These are phyloP conservation scores for Musa balbisiana DNA, from an alignment of 202 grass and related monocot species.

Conservation along the genomic window DNA sequence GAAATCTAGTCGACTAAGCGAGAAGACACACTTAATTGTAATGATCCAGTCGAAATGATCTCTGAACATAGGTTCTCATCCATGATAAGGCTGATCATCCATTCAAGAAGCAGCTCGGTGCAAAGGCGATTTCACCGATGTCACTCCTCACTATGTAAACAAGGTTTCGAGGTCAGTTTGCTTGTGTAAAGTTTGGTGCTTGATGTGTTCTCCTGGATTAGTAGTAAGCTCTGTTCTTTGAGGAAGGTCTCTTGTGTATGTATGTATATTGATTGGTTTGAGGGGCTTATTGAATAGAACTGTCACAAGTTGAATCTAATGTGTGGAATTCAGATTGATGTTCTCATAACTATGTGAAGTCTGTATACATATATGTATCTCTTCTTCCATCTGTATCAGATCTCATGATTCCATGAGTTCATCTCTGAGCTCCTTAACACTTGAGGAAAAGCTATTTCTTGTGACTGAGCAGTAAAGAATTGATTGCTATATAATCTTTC, in stretches of 20 bases:
- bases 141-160: neutral
- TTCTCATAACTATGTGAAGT: too few species aligned
- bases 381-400: too few species aligned
- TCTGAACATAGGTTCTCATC: neutral
- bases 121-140: neutral
- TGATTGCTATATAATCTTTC: too few species aligned
- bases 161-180: neutral
- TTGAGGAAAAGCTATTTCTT: too few species aligned
- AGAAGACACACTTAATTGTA: neutral
- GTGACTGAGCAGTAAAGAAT: too few species aligned
- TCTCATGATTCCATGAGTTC: too few species aligned
- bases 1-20: conserved; percentile 11
- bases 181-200: neutral
- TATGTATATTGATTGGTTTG: too few species aligned
- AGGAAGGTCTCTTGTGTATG: neutral
- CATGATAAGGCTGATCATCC: neutral
- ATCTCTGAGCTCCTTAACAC: too few species aligned
- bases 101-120: neutral
- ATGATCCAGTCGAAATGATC: neutral
- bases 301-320: too few species aligned
- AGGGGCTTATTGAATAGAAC: too few species aligned
- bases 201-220: neutral
- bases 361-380: too few species aligned
- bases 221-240: neutral
- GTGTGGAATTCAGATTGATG: too few species aligned